These are phyloP conservation scores for Scalesia atractyloides DNA, from an alignment of 129 eudicot species.

Conservation along the genomic window DNA sequence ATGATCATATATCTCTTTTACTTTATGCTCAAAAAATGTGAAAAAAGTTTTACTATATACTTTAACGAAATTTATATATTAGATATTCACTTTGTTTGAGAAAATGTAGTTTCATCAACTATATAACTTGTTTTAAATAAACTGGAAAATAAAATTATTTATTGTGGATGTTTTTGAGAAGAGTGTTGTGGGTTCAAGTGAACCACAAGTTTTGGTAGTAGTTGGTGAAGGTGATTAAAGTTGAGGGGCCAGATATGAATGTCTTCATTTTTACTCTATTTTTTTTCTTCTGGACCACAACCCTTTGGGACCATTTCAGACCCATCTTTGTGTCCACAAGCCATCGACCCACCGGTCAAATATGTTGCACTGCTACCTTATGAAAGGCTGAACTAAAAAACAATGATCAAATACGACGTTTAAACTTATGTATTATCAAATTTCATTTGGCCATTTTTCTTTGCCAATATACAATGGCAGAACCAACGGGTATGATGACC, in stretches of 20 bases:
- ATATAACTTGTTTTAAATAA: neutral
- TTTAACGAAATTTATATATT: too few relatives aligned
- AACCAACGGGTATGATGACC: too few relatives aligned
- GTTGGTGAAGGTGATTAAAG: constrained; percentile 39
- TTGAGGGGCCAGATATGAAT: constrained; percentile 42
- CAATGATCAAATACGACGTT: too few relatives aligned
- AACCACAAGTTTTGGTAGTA: constrained; percentile 34
- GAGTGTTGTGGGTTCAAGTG: constrained; percentile 21
- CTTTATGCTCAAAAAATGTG: neutral
- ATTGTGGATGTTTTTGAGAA: neutral
- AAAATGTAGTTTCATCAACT: too few relatives aligned
- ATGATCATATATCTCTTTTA: neutral
- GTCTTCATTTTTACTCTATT: constrained; percentile 30
- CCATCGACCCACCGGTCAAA: constrained; percentile 1
- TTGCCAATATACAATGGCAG: too few relatives aligned
- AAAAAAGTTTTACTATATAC: neutral
- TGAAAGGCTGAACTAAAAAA: too few relatives aligned
- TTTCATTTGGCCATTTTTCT: too few relatives aligned
- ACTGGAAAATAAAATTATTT: neutral
- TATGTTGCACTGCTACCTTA: constrained; percentile 2
- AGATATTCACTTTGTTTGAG: too few relatives aligned
- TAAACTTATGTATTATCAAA: too few relatives aligned
- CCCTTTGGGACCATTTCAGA: constrained; percentile 26
- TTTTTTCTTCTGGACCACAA: constrained; percentile 27
- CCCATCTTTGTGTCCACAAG: constrained; percentile 15